A percentile compares a stretch with the other conserved stretches of the same genome.
Evolutionary conservation across 2,329 filamentous ascomycete genomes (phyloP).

Genomic region (Xylaria sp.): DNA sequence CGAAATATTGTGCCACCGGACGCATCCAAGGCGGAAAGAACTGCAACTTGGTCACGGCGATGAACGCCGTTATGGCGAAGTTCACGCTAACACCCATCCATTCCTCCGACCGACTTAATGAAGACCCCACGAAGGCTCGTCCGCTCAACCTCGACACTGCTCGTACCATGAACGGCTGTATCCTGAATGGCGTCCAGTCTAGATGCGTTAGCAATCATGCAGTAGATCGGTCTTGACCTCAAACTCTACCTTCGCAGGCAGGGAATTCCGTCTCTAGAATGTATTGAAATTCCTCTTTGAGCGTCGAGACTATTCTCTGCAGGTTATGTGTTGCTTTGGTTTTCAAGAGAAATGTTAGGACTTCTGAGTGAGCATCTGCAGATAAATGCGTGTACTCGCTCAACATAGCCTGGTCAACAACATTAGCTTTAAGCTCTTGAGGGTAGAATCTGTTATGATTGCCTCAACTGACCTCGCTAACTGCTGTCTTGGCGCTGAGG

Average conservation of each 20-base stretch:
- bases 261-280: constrained; percentile 61
- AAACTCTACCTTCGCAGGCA: constrained; percentile 54
- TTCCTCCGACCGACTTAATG: constrained; percentile 62
- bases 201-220: constrained; percentile 32
- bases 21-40: constrained; percentile 63
- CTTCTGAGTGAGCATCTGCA: constrained; percentile 59
- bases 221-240: constrained; percentile 12
- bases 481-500: constrained; percentile 60
- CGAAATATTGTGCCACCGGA: constrained; percentile 58
- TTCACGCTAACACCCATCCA: constrained; percentile 66
- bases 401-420: constrained; percentile 56
- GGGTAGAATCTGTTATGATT: background rate
- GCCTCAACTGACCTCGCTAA: constrained; percentile 55
- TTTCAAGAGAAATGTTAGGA: constrained; percentile 57
- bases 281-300: constrained; percentile 60
- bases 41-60: constrained; percentile 61
- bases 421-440: background rate
- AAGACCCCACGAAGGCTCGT: constrained; percentile 62
- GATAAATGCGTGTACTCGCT: constrained; percentile 64
- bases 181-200: constrained; percentile 67
- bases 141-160: constrained; percentile 65
- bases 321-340: constrained; percentile 62
- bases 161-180: constrained; percentile 63
- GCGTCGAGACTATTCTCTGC: constrained; percentile 57
- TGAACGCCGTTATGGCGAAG: constrained; percentile 62